Evolutionary conservation across 1,139 yeast genomes (phyloP), one percentile per base, ranked within the genome.

Genomic region (Suhomyces bokatorum): DNA sequence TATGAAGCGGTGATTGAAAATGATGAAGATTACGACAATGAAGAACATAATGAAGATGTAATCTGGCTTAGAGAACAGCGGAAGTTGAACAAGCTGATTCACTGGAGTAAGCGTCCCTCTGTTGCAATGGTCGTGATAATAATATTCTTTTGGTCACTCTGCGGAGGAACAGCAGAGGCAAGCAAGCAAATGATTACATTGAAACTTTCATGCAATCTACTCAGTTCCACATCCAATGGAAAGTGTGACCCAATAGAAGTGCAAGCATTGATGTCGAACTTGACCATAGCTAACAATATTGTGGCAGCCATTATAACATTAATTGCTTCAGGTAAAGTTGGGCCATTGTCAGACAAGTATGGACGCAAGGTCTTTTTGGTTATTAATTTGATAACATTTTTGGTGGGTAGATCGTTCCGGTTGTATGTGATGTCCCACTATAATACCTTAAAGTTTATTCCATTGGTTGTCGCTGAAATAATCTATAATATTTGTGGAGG

Each of bases 321-420:
- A 35, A 43, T 73, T 6, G 75, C 77, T 2, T 63, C 73, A 49
- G 74, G 76, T 4, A 74, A 76, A 50, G 58, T 81, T 10, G 88
- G 89, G 0, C 75, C 78, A n/a, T 56, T 80, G 29, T 80, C 88
- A 4, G 95, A 87, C 60, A 66, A 75, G 35, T 69, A 75, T 48
- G 95, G 95, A 0, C 67, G 95, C 38, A 78, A 71, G 48, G 67
- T 56, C 2, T 69, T 80, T 28, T 50, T 83, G 17, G 51, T 76
- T 5, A 35, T 75, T 5, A 66, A 69, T 46, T 26, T 48, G 31
- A 30, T 36, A 17, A 29, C 29, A 13, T 47, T 67, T 15, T 46
- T 65, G 2, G 37, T 70, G 8, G 66, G 72, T 0, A 60, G 62
- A 42, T 11, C 58, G 2, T 39, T 66, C 2, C 55, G 62, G 41